Evolutionary conservation across 768 basidiomycete species (phyloP).

Genomic region (Tylopilus balloui): DNA sequence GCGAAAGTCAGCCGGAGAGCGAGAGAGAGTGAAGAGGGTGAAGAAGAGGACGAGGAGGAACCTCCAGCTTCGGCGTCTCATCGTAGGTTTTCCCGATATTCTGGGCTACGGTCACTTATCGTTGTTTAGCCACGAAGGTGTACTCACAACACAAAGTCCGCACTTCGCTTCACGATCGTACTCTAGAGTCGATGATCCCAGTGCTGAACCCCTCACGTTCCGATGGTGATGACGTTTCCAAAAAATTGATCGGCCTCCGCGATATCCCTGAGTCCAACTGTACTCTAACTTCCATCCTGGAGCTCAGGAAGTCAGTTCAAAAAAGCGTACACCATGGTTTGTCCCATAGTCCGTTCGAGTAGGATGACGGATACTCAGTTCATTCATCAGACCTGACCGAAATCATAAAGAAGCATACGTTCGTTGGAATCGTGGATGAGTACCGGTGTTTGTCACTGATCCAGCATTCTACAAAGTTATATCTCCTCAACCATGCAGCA

Average conservation of each 20-base stretch:
- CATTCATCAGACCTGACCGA: constrained; percentile 63
- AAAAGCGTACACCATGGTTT: constrained; percentile 69
- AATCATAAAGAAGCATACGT: constrained; percentile 81
- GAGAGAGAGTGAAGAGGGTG: constrained; percentile 37
- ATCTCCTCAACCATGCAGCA: constrained; percentile 80
- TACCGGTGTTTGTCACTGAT: constrained; percentile 71
- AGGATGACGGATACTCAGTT: neutral
- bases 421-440: constrained; percentile 87
- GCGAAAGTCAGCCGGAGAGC: constrained; percentile 27
- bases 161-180: constrained; percentile 81
- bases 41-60: constrained; percentile 31
- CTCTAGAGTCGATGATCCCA: constrained; percentile 93
- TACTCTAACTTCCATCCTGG: constrained; percentile 66
- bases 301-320: constrained; percentile 53
- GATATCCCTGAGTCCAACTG: constrained; percentile 76
- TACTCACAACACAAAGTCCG: constrained; percentile 89
- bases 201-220: constrained; percentile 51
- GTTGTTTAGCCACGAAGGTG: constrained; percentile 39
- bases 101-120: constrained; percentile 3
- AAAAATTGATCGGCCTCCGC: constrained; percentile 30
- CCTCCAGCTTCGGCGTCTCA: constrained; percentile 23
- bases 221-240: constrained; percentile 20
- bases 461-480: constrained; percentile 85
- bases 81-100: constrained; percentile 15
- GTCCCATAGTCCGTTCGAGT: constrained; percentile 18